These are phyloP conservation scores for Babesia bovis DNA, from an alignment of 169 alveolate genomes.

Conservation along the genomic window DNA sequence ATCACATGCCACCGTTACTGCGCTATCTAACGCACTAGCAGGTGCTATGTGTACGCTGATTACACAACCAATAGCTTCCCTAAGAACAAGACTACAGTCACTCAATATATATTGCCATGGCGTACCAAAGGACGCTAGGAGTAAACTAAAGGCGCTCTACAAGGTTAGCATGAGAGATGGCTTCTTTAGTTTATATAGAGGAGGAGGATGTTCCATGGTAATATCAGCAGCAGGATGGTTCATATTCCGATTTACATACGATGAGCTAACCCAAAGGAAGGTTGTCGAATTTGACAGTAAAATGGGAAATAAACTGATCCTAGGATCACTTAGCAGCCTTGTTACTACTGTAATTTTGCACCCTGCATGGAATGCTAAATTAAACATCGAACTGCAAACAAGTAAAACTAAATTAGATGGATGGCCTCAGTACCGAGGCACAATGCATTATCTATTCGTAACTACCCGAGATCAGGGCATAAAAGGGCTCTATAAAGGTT, in stretches of 20 bases:
- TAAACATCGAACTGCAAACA: slow-evolving; percentile 57
- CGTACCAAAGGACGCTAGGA: not conserved
- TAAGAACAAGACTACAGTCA: slow-evolving; percentile 61
- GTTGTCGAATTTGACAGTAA: slow-evolving; percentile 16
- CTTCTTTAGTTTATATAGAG: slow-evolving; percentile 38
- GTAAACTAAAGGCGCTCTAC: slow-evolving; percentile 17
- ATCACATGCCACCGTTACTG: slow-evolving; percentile 49
- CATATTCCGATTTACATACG: slow-evolving; percentile 42
- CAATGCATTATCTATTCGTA: slow-evolving; percentile 30
- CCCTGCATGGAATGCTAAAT: slow-evolving; percentile 67
- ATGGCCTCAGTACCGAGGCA: slow-evolving; percentile 68
- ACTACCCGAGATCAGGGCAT: slow-evolving; percentile 40
- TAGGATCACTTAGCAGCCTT: slow-evolving; percentile 45
- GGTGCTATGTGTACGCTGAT: slow-evolving; percentile 51
- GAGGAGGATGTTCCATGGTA: slow-evolving; percentile 36
- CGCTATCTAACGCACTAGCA: slow-evolving; percentile 53
- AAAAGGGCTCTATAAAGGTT: slow-evolving; percentile 37
- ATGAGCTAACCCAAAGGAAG: slow-evolving; percentile 38
- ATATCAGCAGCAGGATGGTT: slow-evolving; percentile 58
- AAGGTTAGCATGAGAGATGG: slow-evolving; percentile 47
- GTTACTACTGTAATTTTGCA: slow-evolving; percentile 52
- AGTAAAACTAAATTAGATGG: slow-evolving; percentile 53
- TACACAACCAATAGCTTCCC: slow-evolving; percentile 55
- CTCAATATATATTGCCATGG: slow-evolving; percentile 63
- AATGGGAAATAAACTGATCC: slow-evolving; percentile 11